These are phyloP conservation scores for Ulota crispa DNA, from an alignment of 225 moss, liverwort and hornwort genomes.

Conservation along the genomic window DNA sequence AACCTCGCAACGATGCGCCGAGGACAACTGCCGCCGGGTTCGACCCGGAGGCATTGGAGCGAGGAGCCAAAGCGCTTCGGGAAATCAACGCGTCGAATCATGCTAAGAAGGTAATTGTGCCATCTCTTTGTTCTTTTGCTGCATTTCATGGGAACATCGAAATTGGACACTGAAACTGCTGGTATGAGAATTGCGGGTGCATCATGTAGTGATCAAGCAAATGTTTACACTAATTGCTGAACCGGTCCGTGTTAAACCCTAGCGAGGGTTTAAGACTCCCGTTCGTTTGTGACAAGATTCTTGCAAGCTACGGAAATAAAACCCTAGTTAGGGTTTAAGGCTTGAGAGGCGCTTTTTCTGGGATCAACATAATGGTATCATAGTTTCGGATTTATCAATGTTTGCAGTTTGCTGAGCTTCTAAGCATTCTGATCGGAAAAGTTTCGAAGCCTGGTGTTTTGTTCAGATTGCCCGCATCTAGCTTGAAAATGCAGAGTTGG, in stretches of 20 bases:
- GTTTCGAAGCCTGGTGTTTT: not conserved
- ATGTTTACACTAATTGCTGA: not conserved
- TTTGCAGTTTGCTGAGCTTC: not conserved
- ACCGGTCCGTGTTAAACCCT: constrained; percentile 30
- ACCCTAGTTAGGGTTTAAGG: constrained; percentile 29
- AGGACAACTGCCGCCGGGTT: constrained; percentile 88
- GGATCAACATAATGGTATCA: not conserved
- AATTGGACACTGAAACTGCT: not conserved
- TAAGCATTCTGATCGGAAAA: not conserved
- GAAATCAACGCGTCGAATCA: constrained; percentile 84
- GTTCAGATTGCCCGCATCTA: not conserved
- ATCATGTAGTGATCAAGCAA: not conserved
- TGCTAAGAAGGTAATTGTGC: constrained; percentile 73
- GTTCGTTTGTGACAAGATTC: not conserved
- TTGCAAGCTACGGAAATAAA: not conserved
- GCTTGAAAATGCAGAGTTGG: not conserved
- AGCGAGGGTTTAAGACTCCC: constrained; percentile 30
- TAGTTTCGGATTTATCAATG: too few relatives aligned
- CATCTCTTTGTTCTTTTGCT: not conserved
- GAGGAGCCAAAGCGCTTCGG: constrained; percentile 97
- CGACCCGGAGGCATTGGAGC: constrained; percentile 92
- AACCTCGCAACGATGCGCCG: constrained; percentile 67
- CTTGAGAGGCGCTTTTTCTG: not conserved
- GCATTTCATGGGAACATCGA: not conserved
- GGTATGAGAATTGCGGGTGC: not conserved